These are phyloP conservation scores for Ophiosphaerella korrae DNA, from an alignment of 2,329 filamentous ascomycete genomes.

Conservation along the genomic window DNA sequence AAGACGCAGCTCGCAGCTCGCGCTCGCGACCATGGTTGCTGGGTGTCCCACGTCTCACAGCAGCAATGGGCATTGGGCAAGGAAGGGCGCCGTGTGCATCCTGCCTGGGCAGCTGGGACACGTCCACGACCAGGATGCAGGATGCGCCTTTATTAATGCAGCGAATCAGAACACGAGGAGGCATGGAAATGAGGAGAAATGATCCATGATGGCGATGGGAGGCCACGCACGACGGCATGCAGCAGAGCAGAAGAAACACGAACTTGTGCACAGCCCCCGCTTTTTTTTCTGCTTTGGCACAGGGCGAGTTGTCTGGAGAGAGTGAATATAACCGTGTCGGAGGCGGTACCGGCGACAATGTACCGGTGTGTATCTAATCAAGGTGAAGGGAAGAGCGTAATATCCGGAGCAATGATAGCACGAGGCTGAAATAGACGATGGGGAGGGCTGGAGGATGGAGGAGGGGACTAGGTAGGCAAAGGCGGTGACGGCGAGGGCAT, in stretches of 20 bases:
- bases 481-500: too few relatives aligned
- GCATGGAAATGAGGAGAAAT: not conserved
- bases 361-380: not conserved
- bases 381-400: not conserved
- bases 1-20: too few relatives aligned
- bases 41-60: constrained; percentile 2
- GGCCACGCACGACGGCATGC: constrained; percentile 14
- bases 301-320: not conserved
- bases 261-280: not conserved
- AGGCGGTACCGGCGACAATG: not conserved
- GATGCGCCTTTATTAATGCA: constrained; percentile 7
- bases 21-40: not conserved
- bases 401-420: not conserved
- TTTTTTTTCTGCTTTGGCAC: too few relatives aligned
- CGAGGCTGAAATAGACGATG: constrained; percentile 20
- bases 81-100: not conserved
- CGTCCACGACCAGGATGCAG: constrained; percentile 8
- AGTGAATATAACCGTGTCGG: constrained; percentile 1
- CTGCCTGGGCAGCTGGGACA: constrained; percentile 1
- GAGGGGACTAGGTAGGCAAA: too few relatives aligned
- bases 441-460: not conserved
- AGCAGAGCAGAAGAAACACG: constrained; percentile 16
- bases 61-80: not conserved
- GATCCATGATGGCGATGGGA: constrained; percentile 8
- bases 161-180: constrained; percentile 4